phyloP scores from a whole-genome alignment of 148 eudicot species.

The Vaccinium vitisidaea region DNA sequence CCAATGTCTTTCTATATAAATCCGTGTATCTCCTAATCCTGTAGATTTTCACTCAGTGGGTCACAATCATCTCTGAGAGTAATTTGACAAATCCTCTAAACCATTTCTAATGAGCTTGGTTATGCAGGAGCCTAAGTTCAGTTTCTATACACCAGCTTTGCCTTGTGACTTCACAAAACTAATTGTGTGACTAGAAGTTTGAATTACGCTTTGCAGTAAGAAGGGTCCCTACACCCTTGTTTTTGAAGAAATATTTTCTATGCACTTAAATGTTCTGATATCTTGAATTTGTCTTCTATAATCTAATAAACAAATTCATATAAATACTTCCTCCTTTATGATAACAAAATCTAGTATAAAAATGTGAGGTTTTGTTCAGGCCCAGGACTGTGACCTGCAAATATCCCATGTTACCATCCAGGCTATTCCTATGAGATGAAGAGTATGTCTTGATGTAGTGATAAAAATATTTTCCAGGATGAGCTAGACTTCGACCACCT shows the following conservation, averaged over 20 bases:
- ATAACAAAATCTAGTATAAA: background rate
- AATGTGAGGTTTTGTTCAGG: background rate
- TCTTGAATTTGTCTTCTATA: background rate
- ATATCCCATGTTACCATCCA: background rate
- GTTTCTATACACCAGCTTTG: background rate
- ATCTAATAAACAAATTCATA: background rate
- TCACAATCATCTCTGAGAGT: background rate
- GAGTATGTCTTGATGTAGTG: background rate
- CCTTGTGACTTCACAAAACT: background rate
- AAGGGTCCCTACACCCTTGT: background rate
- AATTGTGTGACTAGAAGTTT: background rate
- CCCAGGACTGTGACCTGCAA: background rate
- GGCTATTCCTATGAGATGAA: constrained; percentile 4
- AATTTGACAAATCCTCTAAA: background rate
- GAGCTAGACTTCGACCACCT: constrained; percentile 8
- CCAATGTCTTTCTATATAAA: background rate
- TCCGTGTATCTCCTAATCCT: background rate
- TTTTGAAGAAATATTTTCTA: background rate
- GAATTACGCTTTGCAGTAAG: background rate
- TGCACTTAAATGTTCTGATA: background rate
- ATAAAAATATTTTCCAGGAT: background rate
- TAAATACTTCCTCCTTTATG: background rate
- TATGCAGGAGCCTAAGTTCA: background rate
- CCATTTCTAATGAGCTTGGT: background rate
- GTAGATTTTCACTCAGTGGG: background rate